Conservation (phyloP, 192 early-diverging fungal species). For the Hyaloraphidium curvatum region DNA sequence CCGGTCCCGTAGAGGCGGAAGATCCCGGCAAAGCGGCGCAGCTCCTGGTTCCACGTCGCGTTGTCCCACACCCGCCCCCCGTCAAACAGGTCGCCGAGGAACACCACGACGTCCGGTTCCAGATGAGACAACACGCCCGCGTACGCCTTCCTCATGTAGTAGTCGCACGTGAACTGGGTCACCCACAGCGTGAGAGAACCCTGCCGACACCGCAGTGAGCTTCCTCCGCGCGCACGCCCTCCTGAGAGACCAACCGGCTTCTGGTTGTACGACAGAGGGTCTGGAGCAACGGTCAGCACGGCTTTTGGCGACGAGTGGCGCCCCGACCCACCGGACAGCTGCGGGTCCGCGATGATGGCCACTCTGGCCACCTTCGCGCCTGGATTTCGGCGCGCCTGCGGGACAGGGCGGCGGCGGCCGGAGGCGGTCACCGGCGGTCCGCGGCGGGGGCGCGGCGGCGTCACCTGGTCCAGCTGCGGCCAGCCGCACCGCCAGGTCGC, state of each 20-base stretch:
- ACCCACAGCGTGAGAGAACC: too few species aligned
- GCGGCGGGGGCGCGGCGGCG: not conserved
- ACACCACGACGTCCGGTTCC: conserved; percentile 40
- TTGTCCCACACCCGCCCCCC: conserved; percentile 42
- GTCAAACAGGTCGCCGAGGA: conserved; percentile 78
- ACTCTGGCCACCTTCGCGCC: too few species aligned
- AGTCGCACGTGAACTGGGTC: conserved; percentile 63
- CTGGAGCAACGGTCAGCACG: too few species aligned
- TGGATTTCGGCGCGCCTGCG: too few species aligned
- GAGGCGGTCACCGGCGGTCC: too few species aligned
- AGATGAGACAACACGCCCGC: conserved; percentile 26
- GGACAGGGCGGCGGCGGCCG: too few species aligned
- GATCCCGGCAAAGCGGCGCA: conserved; percentile 27
- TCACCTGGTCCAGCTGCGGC: conserved; percentile 9
- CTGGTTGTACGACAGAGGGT: too few species aligned
- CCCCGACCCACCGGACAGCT: conserved; percentile 78
- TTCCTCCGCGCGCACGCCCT: too few species aligned
- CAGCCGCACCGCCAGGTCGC: conserved; percentile 14
- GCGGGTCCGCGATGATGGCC: conserved; percentile 73
- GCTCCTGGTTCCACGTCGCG: conserved; percentile 32
- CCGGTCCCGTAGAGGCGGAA: conserved; percentile 19
- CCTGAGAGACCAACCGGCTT: too few species aligned
- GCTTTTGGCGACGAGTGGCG: too few species aligned
- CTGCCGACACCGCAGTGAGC: too few species aligned
- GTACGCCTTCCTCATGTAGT: conserved; percentile 72